These are phyloP conservation scores for Proliferodiscus dingleyae DNA, from an alignment of 2,329 filamentous ascomycete genomes.

Conservation along the genomic window DNA sequence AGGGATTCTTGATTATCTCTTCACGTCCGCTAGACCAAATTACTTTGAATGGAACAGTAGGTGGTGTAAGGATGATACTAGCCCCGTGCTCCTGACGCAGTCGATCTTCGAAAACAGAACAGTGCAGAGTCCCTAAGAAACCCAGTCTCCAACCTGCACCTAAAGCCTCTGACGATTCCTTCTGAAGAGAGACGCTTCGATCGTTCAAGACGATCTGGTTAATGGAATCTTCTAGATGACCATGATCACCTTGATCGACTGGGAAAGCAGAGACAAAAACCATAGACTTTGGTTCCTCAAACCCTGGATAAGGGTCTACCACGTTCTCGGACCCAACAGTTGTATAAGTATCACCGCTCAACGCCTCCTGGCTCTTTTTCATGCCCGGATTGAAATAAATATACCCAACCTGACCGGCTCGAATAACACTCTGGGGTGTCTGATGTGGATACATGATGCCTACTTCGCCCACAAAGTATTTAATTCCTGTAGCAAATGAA, in stretches of 20 bases:
- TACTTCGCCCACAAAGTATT: conserved; percentile 92
- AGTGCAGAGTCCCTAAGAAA: conserved; percentile 94
- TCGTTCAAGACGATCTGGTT: conserved; percentile 92
- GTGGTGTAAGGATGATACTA: conserved; percentile 94
- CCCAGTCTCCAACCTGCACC: conserved; percentile 92
- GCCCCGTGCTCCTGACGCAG: conserved; percentile 90
- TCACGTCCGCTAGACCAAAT: conserved; percentile 73
- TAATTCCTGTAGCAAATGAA: conserved; percentile 81
- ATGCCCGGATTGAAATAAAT: conserved; percentile 97
- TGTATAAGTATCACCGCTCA: conserved; percentile 93
- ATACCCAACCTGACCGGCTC: conserved; percentile 93
- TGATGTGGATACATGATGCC: conserved; percentile 93
- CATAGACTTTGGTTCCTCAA: conserved; percentile 97
- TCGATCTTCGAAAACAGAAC: conserved; percentile 97
- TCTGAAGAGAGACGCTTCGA: conserved; percentile 86
- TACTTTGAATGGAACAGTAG: conserved; percentile 87
- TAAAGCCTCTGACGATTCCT: conserved; percentile 89
- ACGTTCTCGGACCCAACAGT: conserved; percentile 68
- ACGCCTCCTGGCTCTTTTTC: conserved; percentile 93
- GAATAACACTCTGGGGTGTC: conserved; percentile 71
- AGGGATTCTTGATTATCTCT: conserved; percentile 76
- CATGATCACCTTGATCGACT: conserved; percentile 82
- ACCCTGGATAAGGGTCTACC: conserved; percentile 81
- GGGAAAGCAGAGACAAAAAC: conserved; percentile 97
- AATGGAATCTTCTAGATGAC: conserved; percentile 87